phyloP scores from a whole-genome alignment of 257 asterid species.

The Nicotiana obtusifolia region DNA sequence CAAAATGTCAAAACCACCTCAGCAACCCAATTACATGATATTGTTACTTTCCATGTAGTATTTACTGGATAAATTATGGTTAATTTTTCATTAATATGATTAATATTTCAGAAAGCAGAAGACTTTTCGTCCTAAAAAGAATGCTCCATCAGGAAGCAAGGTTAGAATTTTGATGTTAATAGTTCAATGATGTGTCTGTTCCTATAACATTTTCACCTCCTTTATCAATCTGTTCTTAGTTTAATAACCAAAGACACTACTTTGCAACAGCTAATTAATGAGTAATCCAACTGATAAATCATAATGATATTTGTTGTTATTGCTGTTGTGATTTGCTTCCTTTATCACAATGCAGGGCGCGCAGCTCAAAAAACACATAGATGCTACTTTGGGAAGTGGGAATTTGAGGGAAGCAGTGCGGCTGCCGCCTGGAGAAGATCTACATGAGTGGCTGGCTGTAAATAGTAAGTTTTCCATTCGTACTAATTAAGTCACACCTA shows the following conservation, averaged over 20 bases:
- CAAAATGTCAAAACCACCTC: too few relatives aligned
- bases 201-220: neutral
- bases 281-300: neutral
- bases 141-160: slow-evolving; percentile 96
- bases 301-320: neutral
- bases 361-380: slow-evolving; percentile 79
- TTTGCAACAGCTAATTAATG: neutral
- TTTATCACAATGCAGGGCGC: slow-evolving; percentile 57
- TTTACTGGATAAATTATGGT: too few relatives aligned
- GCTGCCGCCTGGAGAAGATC: slow-evolving; percentile 91
- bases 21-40: too few relatives aligned
- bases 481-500: neutral
- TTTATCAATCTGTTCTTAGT: neutral
- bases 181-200: neutral
- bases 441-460: slow-evolving; percentile 89
- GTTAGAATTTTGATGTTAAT: slow-evolving; percentile 5
- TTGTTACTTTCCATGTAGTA: too few relatives aligned
- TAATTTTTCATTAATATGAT: neutral
- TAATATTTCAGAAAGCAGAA: slow-evolving; percentile 59
- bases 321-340: neutral
- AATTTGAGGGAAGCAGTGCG: slow-evolving; percentile 92
- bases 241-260: too few relatives aligned
- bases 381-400: slow-evolving; percentile 90
- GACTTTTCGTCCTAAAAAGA: slow-evolving; percentile 92
- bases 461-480: slow-evolving; percentile 46